Percentiles rank a stretch among this genome's conserved stretches.
Evolutionary conservation across 1,284 basidiomycete genomes (phyloP).

Genomic region (Athelia psychrophila): DNA sequence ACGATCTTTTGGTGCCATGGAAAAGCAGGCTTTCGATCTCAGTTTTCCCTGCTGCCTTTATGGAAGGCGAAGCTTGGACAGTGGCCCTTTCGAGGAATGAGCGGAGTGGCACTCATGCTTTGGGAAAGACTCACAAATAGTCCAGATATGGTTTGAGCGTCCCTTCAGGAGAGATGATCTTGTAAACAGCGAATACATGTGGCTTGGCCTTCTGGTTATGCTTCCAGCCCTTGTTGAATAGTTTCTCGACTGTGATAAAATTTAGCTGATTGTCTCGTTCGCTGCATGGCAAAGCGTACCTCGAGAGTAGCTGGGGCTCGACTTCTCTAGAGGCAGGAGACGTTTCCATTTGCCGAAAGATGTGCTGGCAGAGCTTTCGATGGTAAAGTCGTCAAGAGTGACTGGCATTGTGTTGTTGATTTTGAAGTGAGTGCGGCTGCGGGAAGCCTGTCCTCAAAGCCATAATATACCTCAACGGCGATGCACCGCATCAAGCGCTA

Average conservation of each 20-base stretch:
- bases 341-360: conserved; percentile 30
- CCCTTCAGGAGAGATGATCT: conserved; percentile 43
- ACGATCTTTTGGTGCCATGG: conserved; percentile 57
- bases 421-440: background rate
- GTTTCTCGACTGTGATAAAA: conserved; percentile 38
- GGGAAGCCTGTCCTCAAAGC: background rate
- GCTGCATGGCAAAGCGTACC: conserved; percentile 6
- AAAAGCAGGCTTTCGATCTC: conserved; percentile 55
- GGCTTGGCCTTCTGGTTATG: conserved; percentile 52
- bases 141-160: conserved; percentile 42
- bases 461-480: conserved; percentile 1
- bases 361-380: background rate
- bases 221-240: conserved; percentile 54
- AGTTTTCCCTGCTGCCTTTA: conserved; percentile 16
- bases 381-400: conserved; percentile 40
- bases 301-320: conserved; percentile 21
- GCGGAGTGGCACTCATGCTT: background rate
- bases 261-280: conserved; percentile 6
- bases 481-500: background rate
- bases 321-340: conserved; percentile 28
- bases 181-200: conserved; percentile 48
- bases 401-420: conserved; percentile 8
- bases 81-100: conserved; percentile 15
- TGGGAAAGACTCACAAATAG: conserved; percentile 38
- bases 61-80: conserved; percentile 8